These are phyloP conservation scores for Ramaria rubella DNA, from an alignment of 768 basidiomycete species.

Conservation along the genomic window DNA sequence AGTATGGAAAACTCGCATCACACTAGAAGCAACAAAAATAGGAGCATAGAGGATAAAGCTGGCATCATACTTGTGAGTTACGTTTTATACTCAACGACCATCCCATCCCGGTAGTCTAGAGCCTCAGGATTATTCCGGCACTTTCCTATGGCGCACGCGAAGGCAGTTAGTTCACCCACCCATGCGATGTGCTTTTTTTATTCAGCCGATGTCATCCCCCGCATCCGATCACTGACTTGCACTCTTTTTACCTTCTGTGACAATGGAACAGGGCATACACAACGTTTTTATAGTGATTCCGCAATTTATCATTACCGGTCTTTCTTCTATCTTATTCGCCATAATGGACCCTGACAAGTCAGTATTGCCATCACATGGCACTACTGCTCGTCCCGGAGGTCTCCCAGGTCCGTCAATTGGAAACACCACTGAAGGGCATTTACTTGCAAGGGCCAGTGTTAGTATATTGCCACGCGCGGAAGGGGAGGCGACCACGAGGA, in stretches of 20 bases:
- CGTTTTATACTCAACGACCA: too few relatives aligned
- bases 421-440: background rate
- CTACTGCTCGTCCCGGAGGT: constrained; percentile 13
- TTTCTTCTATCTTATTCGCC: constrained; percentile 82
- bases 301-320: constrained; percentile 85
- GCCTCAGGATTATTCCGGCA: too few relatives aligned
- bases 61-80: constrained; percentile 75
- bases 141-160: too few relatives aligned
- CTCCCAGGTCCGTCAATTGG: constrained; percentile 3
- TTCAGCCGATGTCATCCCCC: background rate
- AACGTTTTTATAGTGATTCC: constrained; percentile 92
- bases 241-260: constrained; percentile 2
- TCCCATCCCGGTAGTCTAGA: too few relatives aligned
- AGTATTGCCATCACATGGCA: constrained; percentile 30
- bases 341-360: constrained; percentile 64
- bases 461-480: constrained; percentile 8
- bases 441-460: background rate
- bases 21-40: constrained; percentile 3
- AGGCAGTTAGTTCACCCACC: too few relatives aligned
- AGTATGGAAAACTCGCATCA: constrained; percentile 13
- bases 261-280: constrained; percentile 70
- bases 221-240: background rate
- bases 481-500: constrained; percentile 22
- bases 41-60: constrained; percentile 67
- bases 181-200: background rate